Evolutionary conservation across 805 yeast species (phyloP).

Genomic region (Lipomyces lipofer): DNA sequence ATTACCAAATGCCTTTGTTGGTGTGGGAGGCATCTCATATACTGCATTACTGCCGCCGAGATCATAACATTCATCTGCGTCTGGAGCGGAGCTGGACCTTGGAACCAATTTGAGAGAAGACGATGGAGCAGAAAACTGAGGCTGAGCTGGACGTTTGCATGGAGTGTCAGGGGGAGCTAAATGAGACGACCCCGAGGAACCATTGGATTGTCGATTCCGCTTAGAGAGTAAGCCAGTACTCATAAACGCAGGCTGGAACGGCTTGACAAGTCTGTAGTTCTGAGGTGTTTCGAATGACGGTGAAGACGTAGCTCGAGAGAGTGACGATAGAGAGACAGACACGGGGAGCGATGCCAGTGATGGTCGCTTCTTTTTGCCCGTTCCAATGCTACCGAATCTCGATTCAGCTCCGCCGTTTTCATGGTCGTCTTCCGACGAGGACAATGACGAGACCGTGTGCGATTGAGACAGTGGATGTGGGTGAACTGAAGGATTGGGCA

Average conservation of each 20-base stretch:
- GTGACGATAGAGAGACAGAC: constrained; percentile 20
- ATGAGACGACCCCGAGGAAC: constrained; percentile 32
- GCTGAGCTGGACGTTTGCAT: constrained; percentile 49
- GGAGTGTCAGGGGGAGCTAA: constrained; percentile 64
- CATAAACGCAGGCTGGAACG: constrained; percentile 80
- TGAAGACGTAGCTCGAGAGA: constrained; percentile 10
- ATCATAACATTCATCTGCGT: constrained; percentile 16
- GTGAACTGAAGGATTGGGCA: constrained; percentile 30
- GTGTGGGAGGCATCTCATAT: constrained; percentile 45
- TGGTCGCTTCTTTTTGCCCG: constrained; percentile 22
- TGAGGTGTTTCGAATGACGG: constrained; percentile 49
- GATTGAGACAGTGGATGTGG: constrained; percentile 33
- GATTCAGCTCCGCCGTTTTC: constrained; percentile 6
- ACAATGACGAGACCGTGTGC: constrained; percentile 20
- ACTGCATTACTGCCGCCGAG: constrained; percentile 6
- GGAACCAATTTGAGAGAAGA: constrained; percentile 19
- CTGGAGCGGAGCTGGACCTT: background rate
- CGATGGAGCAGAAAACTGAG: constrained; percentile 20
- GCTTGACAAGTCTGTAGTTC: constrained; percentile 70
- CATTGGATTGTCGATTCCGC: constrained; percentile 48
- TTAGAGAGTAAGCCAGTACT: constrained; percentile 71
- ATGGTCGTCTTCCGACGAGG: constrained; percentile 22
- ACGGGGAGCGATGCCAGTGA: constrained; percentile 13
- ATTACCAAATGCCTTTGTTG: constrained; percentile 40
- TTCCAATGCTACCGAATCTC: background rate